Percentiles rank a stretch among this genome's conserved stretches.
phyloP scores from a whole-genome alignment of 495 filamentous ascomycete species.

The Neurospora sp. region DNA sequence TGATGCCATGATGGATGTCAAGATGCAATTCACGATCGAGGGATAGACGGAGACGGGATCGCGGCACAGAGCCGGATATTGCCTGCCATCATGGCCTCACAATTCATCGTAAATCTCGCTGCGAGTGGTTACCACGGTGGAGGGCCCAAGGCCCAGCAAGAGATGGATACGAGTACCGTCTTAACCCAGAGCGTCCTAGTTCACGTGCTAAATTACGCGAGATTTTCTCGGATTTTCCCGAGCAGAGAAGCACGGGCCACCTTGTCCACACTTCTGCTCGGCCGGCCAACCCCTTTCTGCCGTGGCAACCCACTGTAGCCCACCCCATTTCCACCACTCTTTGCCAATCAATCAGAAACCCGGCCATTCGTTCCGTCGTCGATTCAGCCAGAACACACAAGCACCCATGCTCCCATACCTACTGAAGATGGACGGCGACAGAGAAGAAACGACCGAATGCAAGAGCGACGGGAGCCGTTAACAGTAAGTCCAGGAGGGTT shows the following conservation, averaged over 20 bases:
- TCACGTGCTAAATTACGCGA: neutral
- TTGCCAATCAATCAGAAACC: neutral
- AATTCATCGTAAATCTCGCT: neutral
- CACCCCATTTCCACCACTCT: neutral
- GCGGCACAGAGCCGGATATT: neutral
- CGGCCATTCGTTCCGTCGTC: neutral
- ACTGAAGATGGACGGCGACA: neutral
- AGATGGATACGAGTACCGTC: neutral
- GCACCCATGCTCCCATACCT: neutral
- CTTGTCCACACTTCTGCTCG: neutral
- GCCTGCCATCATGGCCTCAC: neutral
- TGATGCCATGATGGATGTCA: neutral
- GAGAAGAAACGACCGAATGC: neutral
- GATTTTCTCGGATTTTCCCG: neutral
- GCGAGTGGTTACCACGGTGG: neutral
- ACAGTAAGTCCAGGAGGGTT: neutral
- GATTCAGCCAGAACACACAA: neutral
- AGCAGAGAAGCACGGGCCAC: neutral
- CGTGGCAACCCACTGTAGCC: neutral
- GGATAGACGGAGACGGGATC: neutral
- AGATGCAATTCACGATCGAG: neutral
- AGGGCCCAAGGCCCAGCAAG: neutral
- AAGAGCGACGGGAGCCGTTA: too few relatives aligned
- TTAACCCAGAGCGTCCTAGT: neutral
- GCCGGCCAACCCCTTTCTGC: neutral